Base-by-base conservation (phyloP, 2,329 filamentous ascomycete genomes). In the Penicillium sp. region DNA sequence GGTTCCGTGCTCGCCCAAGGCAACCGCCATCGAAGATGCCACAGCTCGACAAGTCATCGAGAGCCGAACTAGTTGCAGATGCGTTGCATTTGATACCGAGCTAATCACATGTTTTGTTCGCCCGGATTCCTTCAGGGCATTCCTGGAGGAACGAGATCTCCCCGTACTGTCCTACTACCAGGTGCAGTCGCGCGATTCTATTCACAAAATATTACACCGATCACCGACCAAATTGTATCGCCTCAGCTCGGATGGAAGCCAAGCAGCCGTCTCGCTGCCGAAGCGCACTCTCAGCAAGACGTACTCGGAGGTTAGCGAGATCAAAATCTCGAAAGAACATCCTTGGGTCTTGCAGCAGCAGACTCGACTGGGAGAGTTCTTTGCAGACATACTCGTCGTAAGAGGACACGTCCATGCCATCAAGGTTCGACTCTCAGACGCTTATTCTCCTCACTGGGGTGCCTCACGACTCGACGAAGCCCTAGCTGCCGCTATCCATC, bases 281-380 rank as follows among this genome's bases (percentile, higher is more conserved):
- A 77, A 82, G 5, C 52, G 69, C 0, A 80, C 80, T 0, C 61
- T 75, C 2, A 69, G 70, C 10, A 76, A 82, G 52, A 90, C 86
- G 0, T 75, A 76, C 40, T 63, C 69, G 0, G 77, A 85, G 57
- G 67, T 89, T 24, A 74, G 76, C 13, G 69, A 73, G 14, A 75
- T 90, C 13, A 72, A 66, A 1, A 81, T 87, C 38, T 81, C 81
- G 2, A 68, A 75, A 11, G 64, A 77, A 0, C 74, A 76, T 2
- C 81, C 86, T 0, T 89, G 84, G 79, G 77, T 90, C 53, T 66
- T 90, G 22, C 87, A 92, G 63, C 83, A 90, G 63, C 89, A 80
- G 66, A 81, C 88, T 55, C 76, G 79, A 0, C 80, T 82, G 0
- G 75, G 77, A 0, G 87, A 90, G 65, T 90, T 85, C 65, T 88